phyloP scores from a whole-genome alignment of 495 filamentous ascomycete genomes.

The Neurospora pannonica region DNA sequence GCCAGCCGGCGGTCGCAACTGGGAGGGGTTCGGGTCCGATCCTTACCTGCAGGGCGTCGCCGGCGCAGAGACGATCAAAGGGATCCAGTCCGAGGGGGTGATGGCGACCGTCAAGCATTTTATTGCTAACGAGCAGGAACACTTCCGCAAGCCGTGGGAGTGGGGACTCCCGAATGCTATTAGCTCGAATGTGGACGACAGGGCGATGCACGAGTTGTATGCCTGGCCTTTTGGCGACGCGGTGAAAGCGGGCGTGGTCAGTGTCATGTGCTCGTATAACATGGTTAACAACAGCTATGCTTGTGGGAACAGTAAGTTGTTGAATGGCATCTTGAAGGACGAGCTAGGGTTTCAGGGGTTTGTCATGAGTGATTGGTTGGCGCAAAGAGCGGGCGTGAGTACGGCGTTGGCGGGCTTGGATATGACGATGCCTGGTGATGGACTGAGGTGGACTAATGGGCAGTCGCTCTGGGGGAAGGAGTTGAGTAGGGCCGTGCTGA shows the following conservation, averaged over 20 bases:
- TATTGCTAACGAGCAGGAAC: conserved; percentile 68
- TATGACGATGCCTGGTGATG: conserved; percentile 95
- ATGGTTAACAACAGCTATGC: conserved; percentile 86
- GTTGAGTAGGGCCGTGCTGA: conserved; percentile 69
- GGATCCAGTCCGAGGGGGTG: conserved; percentile 63
- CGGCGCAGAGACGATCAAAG: conserved; percentile 55
- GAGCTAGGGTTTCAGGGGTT: conserved; percentile 94
- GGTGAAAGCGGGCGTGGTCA: conserved; percentile 76
- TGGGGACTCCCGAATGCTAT: conserved; percentile 69
- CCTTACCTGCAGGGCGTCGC: conserved; percentile 63
- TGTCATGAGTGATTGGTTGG: conserved; percentile 88
- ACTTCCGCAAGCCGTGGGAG: conserved; percentile 68
- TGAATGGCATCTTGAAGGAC: conserved; percentile 91
- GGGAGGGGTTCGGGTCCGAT: conserved; percentile 72
- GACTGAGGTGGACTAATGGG: conserved; percentile 64
- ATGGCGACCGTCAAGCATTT: conserved; percentile 69
- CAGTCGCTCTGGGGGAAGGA: conserved; percentile 71
- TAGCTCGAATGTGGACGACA: conserved; percentile 74
- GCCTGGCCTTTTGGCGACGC: conserved; percentile 86
- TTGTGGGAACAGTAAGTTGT: conserved; percentile 82
- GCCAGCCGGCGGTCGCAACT: conserved; percentile 63
- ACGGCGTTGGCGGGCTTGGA: conserved; percentile 79
- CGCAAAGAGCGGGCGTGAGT: conserved; percentile 71
- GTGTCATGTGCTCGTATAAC: conserved; percentile 85
- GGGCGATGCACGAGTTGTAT: conserved; percentile 76